Percentiles rank a stretch among this genome's conserved stretches.
These are phyloP conservation scores for Secale cereale DNA, from an alignment of 176 grass and related monocot genomes.

Conservation along the genomic window DNA sequence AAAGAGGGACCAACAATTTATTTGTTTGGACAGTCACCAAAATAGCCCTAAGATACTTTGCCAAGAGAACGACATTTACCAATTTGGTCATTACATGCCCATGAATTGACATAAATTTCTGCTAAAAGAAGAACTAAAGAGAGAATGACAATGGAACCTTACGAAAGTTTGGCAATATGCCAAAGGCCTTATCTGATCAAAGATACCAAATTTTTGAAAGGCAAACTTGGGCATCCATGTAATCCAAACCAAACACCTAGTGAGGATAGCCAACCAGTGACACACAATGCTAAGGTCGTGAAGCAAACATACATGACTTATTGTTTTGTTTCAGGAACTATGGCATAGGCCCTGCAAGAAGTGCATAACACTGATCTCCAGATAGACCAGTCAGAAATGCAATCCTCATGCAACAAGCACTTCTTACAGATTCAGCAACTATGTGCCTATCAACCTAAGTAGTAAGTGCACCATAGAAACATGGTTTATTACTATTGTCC, in stretches of 20 bases:
- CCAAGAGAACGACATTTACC: neutral
- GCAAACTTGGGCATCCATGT: neutral
- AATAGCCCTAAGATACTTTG: neutral
- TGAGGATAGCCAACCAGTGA: neutral
- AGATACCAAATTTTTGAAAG: neutral
- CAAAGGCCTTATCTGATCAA: neutral
- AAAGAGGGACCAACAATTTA: neutral
- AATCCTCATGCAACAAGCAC: too few species aligned
- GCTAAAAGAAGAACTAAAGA: neutral
- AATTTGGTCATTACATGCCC: neutral
- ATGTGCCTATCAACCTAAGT: neutral
- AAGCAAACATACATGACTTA: neutral
- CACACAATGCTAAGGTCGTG: neutral
- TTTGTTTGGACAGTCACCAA: neutral
- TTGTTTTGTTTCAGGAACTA: slow-evolving; percentile 1
- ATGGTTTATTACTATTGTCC: neutral
- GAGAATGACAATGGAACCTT: neutral
- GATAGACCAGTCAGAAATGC: too few species aligned
- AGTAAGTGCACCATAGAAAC: neutral
- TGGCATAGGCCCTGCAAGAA: neutral
- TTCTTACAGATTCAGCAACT: too few species aligned
- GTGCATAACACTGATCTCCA: neutral
- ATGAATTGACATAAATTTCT: neutral
- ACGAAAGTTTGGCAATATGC: neutral
- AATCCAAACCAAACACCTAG: neutral